A percentile compares a stretch with the other conserved stretches of the same genome.
phyloP scores from a whole-genome alignment of 2,329 filamentous ascomycete genomes.

The Pseudogymnoascus sp. region DNA sequence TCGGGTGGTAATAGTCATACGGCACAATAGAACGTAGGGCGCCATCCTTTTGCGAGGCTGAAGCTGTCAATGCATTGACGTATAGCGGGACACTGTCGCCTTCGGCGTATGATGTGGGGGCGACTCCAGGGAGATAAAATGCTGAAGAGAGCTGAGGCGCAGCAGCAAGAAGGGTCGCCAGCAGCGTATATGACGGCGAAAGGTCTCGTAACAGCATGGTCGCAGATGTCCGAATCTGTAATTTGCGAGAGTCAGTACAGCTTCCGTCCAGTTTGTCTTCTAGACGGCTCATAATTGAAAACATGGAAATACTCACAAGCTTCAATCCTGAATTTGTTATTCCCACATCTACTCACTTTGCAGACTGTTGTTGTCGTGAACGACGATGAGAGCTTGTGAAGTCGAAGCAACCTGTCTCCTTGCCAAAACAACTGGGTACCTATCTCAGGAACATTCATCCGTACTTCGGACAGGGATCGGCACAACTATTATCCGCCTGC shows the following conservation, averaged over 20 bases:
- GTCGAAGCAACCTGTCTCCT: constrained; percentile 5
- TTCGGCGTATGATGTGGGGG: constrained; percentile 81
- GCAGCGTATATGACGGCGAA: constrained; percentile 38
- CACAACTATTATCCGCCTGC: not conserved
- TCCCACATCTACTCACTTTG: not conserved
- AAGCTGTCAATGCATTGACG: constrained; percentile 88
- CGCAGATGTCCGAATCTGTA: not conserved
- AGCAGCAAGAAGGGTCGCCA: constrained; percentile 41
- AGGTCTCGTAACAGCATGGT: constrained; percentile 26
- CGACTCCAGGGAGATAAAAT: constrained; percentile 95
- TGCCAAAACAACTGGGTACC: constrained; percentile 5
- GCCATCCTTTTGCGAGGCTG: constrained; percentile 67
- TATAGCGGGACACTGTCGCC: constrained; percentile 77
- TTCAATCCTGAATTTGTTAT: not conserved
- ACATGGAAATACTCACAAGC: not conserved
- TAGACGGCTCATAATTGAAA: not conserved
- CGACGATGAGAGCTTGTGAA: constrained; percentile 7
- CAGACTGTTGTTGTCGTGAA: constrained; percentile 1
- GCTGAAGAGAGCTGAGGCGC: constrained; percentile 52
- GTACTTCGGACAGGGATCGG: not conserved
- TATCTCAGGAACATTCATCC: constrained; percentile 5
- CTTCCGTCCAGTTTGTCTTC: not conserved
- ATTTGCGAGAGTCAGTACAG: not conserved
- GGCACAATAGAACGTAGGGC: constrained; percentile 87
- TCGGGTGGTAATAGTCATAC: constrained; percentile 89